Evolutionary conservation across 2,329 filamentous ascomycete species (phyloP), one percentile per base, ranked within the genome.

Genomic region (Emergomyces africanus): DNA sequence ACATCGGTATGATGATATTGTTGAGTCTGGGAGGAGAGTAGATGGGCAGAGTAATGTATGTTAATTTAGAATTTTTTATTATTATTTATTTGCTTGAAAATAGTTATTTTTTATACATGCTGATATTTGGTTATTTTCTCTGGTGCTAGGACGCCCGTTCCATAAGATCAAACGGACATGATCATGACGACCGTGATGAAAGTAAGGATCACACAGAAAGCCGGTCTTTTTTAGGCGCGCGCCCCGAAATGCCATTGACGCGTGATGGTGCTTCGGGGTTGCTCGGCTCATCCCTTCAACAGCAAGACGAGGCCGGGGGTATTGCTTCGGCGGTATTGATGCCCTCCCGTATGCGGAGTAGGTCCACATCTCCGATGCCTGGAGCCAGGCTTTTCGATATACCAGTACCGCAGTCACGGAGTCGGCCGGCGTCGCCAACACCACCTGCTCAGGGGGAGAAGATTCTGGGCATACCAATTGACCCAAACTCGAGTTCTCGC

Each of bases 221-320:
- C 5, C 69, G 78, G 75, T 79, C 81, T 84, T 84, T 84, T 84
- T 83, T 84, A 85, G 82, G 71, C 69, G 75, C 76, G 74, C 76
- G 80, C 81, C 81, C 79, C 79, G 82, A 82, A 80, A 79, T 79
- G 74, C 77, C 77, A 74, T 64, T 62, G 57, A 61, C 70, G 72
- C 65, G 68, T 68, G 64, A 70, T 70, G 70, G 74, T 75, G 74
- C 74, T 78, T 78, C 76, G 75, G 74, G 73, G 72, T 69, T 55
- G 15, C 25, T 67, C 48, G 59, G 58, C 57, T 18, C 35, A 12
- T 54, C 61, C 58, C 15, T 28, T 41, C 57, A 37, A 25, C 20
- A 15, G 14, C 41, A 41, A 30, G 30, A 53, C 5, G 50, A n/a
- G 30, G 12, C 30, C n/a, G 23, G 12, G 1, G n/a, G 30, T 39